phyloP scores from a whole-genome alignment of 2,329 filamentous ascomycete species.

The Venturia asperata region DNA sequence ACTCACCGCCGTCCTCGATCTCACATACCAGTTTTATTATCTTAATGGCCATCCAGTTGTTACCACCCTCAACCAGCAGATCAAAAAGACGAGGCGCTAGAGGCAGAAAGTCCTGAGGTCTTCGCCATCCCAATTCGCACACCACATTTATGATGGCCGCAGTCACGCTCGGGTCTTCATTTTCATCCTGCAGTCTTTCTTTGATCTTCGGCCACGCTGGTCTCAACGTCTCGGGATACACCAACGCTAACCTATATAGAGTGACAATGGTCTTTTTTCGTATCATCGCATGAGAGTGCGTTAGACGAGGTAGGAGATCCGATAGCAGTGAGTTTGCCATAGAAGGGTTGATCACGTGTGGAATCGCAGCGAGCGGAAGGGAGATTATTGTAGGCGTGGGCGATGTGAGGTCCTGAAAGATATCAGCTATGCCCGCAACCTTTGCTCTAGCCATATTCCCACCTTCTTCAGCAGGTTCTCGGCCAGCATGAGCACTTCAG shows the following conservation, averaged over 20 bases:
- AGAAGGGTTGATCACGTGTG: slow-evolving; percentile 87
- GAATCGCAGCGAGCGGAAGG: slow-evolving; percentile 81
- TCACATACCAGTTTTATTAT: slow-evolving; percentile 83
- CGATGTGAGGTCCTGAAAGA: slow-evolving; percentile 62
- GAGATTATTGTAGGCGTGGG: slow-evolving; percentile 69
- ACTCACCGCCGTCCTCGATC: background rate
- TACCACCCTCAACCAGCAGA: slow-evolving; percentile 80
- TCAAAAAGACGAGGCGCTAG: slow-evolving; percentile 89
- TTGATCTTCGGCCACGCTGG: slow-evolving; percentile 97
- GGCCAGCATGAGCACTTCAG: slow-evolving; percentile 93
- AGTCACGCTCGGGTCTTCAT: slow-evolving; percentile 87
- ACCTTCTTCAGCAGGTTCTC: slow-evolving; percentile 94
- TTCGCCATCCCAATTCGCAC: slow-evolving; percentile 88
- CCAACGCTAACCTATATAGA: slow-evolving; percentile 82
- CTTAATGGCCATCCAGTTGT: slow-evolving; percentile 99
- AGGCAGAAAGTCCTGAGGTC: slow-evolving; percentile 88
- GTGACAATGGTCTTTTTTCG: slow-evolving; percentile 96
- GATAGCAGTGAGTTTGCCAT: slow-evolving; percentile 83
- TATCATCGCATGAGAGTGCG: slow-evolving; percentile 76
- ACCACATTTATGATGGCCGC: slow-evolving; percentile 95
- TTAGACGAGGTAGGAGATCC: slow-evolving; percentile 78
- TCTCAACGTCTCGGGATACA: slow-evolving; percentile 91
- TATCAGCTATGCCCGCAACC: slow-evolving; percentile 22
- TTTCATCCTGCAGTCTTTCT: slow-evolving; percentile 80
- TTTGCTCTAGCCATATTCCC: background rate